Percentiles rank a stretch among this genome's conserved stretches.
Conservation (phyloP, 495 filamentous ascomycete species). For the Penicillium verhagenii region DNA sequence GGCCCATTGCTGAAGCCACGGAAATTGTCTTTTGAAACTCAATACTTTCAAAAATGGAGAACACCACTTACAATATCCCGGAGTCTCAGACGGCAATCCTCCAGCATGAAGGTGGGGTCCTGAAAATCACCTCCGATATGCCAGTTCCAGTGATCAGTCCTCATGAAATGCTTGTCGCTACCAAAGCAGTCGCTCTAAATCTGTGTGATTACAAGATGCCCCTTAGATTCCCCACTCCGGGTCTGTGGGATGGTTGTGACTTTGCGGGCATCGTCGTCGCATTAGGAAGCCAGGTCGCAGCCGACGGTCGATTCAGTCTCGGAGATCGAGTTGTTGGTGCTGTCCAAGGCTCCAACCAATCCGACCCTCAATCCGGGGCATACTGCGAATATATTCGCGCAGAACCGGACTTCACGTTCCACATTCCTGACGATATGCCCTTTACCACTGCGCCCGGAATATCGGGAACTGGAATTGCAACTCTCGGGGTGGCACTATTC, state of each 20-base stretch:
- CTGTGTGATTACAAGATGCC: constrained; percentile 47
- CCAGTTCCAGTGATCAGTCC: constrained; percentile 22
- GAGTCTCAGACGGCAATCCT: constrained; percentile 19
- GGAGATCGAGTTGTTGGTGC: constrained; percentile 33
- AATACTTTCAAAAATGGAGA: background rate
- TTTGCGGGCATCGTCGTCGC: constrained; percentile 42
- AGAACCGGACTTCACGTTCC: constrained; percentile 23
- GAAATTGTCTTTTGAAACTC: background rate
- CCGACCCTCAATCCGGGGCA: constrained; percentile 30
- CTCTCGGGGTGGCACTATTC: constrained; percentile 26
- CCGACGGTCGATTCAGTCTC: constrained; percentile 17
- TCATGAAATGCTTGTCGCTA: constrained; percentile 28
- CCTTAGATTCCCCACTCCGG: constrained; percentile 29
- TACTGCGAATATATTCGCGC: constrained; percentile 35
- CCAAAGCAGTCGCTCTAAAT: constrained; percentile 44
- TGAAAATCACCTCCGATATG: constrained; percentile 14
- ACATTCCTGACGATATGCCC: constrained; percentile 13
- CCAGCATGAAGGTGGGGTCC: constrained; percentile 20
- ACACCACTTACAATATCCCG: background rate
- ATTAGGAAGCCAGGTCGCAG: constrained; percentile 18
- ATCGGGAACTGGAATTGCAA: constrained; percentile 27
- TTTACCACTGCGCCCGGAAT: constrained; percentile 11
- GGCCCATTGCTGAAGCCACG: background rate
- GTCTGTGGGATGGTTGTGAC: constrained; percentile 42
- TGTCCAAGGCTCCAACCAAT: constrained; percentile 34